These are phyloP conservation scores for Poronia punctata DNA, from an alignment of 495 filamentous ascomycete genomes.

Conservation along the genomic window DNA sequence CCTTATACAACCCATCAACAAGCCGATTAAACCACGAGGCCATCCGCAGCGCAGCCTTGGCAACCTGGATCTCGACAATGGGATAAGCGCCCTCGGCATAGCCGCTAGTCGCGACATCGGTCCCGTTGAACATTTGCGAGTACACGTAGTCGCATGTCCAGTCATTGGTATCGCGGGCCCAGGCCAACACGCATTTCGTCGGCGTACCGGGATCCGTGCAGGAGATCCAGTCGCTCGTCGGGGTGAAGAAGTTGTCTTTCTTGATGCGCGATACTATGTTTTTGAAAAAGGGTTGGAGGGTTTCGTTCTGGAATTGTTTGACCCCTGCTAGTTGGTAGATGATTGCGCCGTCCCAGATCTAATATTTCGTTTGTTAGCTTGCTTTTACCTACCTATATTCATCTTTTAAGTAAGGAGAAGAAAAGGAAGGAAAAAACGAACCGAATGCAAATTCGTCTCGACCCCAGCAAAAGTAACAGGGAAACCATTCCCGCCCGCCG, in stretches of 20 bases:
- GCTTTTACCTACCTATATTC: too few relatives aligned
- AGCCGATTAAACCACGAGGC: conserved; percentile 29
- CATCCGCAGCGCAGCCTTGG: conserved; percentile 27
- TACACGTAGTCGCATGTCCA: conserved; percentile 30
- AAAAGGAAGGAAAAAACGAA: conserved; percentile 13
- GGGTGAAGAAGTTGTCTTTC: conserved; percentile 19
- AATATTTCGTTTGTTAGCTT: too few relatives aligned
- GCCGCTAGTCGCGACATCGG: conserved; percentile 20
- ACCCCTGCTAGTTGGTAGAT: conserved; percentile 21
- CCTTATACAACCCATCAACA: conserved; percentile 9
- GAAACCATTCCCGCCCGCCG: conserved; percentile 20
- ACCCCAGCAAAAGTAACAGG: conserved; percentile 18
- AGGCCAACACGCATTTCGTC: conserved; percentile 17
- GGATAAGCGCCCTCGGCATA: conserved; percentile 24
- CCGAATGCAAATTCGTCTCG: conserved; percentile 4
- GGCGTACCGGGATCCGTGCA: conserved; percentile 21
- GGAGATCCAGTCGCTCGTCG: conserved; percentile 14
- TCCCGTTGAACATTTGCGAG: conserved; percentile 16
- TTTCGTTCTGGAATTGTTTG: conserved; percentile 18
- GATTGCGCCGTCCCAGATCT: conserved; percentile 28
- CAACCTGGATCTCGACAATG: conserved; percentile 28
- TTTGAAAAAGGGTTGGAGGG: conserved; percentile 21
- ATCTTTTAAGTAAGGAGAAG: not conserved
- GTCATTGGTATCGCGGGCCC: conserved; percentile 21
- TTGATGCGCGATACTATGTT: conserved; percentile 14